These are phyloP conservation scores for Aspergillus cavernicola DNA, from an alignment of 495 filamentous ascomycete genomes.

Conservation along the genomic window DNA sequence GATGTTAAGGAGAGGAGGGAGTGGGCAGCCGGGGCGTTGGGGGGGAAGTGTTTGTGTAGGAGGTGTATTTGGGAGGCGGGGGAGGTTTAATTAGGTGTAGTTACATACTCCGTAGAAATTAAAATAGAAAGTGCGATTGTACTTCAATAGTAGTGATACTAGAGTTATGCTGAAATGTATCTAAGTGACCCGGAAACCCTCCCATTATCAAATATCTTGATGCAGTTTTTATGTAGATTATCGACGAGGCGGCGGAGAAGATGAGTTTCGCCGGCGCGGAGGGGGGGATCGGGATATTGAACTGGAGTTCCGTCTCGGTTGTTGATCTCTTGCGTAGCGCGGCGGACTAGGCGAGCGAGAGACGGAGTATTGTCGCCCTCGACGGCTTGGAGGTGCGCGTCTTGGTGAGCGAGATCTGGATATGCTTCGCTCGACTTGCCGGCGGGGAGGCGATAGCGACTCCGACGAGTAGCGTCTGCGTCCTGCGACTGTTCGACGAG, in stretches of 20 bases:
- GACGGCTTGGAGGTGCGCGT: slow-evolving; percentile 9
- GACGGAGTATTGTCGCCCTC: slow-evolving; percentile 11
- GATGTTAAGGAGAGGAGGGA: slow-evolving; percentile 76
- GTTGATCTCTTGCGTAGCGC: slow-evolving; percentile 12
- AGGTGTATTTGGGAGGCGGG: slow-evolving; percentile 64
- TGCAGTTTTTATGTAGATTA: not conserved
- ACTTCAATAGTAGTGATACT: too few relatives aligned
- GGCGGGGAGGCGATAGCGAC: slow-evolving; percentile 30
- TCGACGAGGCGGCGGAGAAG: slow-evolving; percentile 29
- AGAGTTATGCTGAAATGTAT: slow-evolving; percentile 5
- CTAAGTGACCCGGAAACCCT: not conserved
- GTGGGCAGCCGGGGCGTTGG: slow-evolving; percentile 81
- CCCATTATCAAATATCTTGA: not conserved
- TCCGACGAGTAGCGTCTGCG: slow-evolving; percentile 22
- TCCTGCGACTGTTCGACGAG: slow-evolving; percentile 15
- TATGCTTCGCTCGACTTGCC: slow-evolving; percentile 15
- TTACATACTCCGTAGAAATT: not conserved
- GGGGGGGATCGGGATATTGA: slow-evolving; percentile 22
- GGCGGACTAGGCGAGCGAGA: slow-evolving; percentile 27
- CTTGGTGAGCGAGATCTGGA: slow-evolving; percentile 26
- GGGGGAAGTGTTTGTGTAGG: slow-evolving; percentile 78
- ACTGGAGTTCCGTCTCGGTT: slow-evolving; percentile 24
- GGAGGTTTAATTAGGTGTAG: slow-evolving; percentile 13
- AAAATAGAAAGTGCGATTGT: not conserved
- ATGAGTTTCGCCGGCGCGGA: slow-evolving; percentile 12